Percentiles rank a stretch among this genome's conserved stretches.
Evolutionary conservation across 2,329 filamentous ascomycete genomes (phyloP).

Genomic region (Amauroascus verrucosus): DNA sequence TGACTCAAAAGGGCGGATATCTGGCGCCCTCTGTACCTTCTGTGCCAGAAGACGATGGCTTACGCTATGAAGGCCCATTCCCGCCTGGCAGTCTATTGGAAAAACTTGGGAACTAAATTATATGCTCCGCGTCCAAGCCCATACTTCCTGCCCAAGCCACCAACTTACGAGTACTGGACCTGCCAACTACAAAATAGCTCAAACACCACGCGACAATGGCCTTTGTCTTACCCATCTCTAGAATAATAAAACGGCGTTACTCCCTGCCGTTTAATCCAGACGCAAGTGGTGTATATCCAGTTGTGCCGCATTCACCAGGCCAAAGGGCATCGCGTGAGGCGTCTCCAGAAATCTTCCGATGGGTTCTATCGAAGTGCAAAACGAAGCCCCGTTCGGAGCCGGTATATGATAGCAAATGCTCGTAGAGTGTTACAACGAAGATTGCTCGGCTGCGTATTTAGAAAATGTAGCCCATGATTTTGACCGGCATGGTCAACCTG

Average conservation of each 20-base stretch:
- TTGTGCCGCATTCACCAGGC: neutral
- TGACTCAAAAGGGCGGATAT: neutral
- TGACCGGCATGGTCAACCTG: no score
- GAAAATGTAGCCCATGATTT: no score
- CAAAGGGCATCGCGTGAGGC: neutral
- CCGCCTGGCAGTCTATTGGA: neutral
- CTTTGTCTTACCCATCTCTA: no score
- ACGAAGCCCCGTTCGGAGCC: neutral
- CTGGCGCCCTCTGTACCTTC: neutral
- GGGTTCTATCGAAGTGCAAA: neutral
- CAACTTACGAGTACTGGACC: neutral
- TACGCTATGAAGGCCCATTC: neutral
- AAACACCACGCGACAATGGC: neutral
- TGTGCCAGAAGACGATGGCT: neutral
- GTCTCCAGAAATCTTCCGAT: neutral
- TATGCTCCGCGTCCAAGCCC: neutral
- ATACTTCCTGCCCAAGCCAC: neutral
- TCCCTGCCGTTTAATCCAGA: no score
- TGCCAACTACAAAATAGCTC: neutral
- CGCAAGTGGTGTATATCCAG: neutral
- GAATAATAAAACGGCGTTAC: no score
- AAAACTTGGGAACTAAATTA: neutral
- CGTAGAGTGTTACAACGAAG: no score
- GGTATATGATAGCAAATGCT: no score
- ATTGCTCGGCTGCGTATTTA: no score